Evolutionary conservation across 108 stramenopile species (phyloP), one percentile per base, ranked within the genome.

Genomic region (Cyclotella atomus): DNA sequence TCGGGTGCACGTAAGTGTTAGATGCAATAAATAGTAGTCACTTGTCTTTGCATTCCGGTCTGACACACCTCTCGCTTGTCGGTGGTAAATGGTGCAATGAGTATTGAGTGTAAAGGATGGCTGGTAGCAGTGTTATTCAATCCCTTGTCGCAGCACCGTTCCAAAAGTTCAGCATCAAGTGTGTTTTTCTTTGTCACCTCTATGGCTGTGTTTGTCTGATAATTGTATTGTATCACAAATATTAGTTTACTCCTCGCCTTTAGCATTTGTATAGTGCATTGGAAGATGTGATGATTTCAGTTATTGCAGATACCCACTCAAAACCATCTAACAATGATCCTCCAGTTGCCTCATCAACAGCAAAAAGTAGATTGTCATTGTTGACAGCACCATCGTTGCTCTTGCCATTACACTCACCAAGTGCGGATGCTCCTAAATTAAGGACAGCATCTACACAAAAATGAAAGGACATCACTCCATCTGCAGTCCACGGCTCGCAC

Each of bases 281-380:
- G 32, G 60, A 59, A 43, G 19, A n/a, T 20, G 60, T 24, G 38
- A 57, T 47, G 15, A 45, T 41, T 15, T 43, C 47, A 4, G 61
- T 55, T 14, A 73, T 19, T 32, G 72, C 55, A 49, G 27, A 29
- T 16, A 73, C 72, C 79, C 79, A 81, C 1, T 64, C 68, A 56
- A 54, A 81, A 49, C 79, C 79, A 70, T 81, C 79, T 24, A 43
- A 35, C 24, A 81, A 62, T 7, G 68, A 47, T 19, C 72, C 65
- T 20, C 78, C 72, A 12, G 79, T 69, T 36, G 17, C 72, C 21
- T 81, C 79, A 43, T 81, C 79, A 19, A 81, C 68, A 56, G 33
- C 32, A 24, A 81, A 73, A 32, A 57, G 56, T 8, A 57, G 29
- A 28, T 54, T 32, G 50, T 36, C 28, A 27, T 54, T 62, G 23